Evolutionary conservation across 2,329 filamentous ascomycete genomes (phyloP), one percentile per base, ranked within the genome.

Genomic region (Pestalotiopsis fici): DNA sequence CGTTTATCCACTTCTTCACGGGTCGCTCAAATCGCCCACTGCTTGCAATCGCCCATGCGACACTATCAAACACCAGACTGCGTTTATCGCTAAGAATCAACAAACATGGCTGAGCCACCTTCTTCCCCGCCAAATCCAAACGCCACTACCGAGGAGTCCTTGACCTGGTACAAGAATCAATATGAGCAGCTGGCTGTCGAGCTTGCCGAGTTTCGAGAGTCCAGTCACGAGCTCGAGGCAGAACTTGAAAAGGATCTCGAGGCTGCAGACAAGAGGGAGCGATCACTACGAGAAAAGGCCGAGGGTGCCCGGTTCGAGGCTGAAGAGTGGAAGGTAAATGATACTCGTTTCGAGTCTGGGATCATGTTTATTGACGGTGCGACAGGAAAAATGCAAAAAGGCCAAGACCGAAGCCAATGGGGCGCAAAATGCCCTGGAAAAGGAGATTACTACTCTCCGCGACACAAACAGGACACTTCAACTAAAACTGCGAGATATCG

Each of bases 201-300:
- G 80, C 88, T 99, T 69, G 89, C 93, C 70, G 96, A 99, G 76
- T 99, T 99, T 79, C 93, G 97, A 77, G 87, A 93, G 67, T 97
- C 94, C 65, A 98, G 95, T 80, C 93, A 94, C 78, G 96, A 98
- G 79, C 87, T 99, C 35, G 96, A 99, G 80, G 89, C 92, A 60
- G 96, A 98, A 81, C 85, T 99, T 65, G 96, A 99, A 81, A 97
- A 95, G 83, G 96, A 99, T 78, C 91, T 99, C 67, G 95, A 98
- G 75, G 92, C 93, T 57, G 95, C 95, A 57, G 96, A 99, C 85
- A 97, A 97, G 83, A 89, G 94, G 74, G 95, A 98, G 82, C 88
- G 94, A 70, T 85, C 90, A 71, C 82, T 98, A 73, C 91, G 95
- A 78, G 92, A 97, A 79, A 97, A 95, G 83, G 92, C 93, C 0